phyloP scores from a whole-genome alignment of 148 eudicot genomes.

The Polygonum maritimum region DNA sequence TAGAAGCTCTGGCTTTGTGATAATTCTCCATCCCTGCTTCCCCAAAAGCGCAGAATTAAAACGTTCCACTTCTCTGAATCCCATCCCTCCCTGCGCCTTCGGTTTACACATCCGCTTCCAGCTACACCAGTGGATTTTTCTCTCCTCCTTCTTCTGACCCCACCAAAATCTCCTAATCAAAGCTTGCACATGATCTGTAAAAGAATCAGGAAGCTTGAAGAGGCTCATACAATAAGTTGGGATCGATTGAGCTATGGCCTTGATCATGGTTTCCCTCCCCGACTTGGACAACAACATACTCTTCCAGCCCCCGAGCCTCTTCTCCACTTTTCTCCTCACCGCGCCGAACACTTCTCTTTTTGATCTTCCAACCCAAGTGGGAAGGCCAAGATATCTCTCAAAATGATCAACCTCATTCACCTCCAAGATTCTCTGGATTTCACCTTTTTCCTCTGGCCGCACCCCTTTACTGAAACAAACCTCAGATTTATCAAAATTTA shows the following conservation, averaged over 20 bases:
- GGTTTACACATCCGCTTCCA: background rate
- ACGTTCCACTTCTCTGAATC: background rate
- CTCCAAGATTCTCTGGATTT: too few relatives aligned
- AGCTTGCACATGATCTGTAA: background rate
- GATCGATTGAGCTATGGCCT: background rate
- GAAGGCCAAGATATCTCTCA: background rate
- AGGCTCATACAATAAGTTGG: background rate
- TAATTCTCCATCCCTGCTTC: too few relatives aligned
- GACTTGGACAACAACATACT: background rate
- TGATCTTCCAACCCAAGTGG: background rate
- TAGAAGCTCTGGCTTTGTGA: too few relatives aligned
- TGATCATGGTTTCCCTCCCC: background rate
- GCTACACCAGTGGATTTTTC: background rate
- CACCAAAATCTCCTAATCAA: background rate
- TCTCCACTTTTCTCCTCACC: background rate
- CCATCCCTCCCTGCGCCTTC: background rate
- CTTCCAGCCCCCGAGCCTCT: background rate
- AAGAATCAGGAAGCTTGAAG: background rate
- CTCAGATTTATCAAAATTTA: too few relatives aligned
- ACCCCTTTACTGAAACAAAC: too few relatives aligned
- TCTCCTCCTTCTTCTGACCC: background rate
- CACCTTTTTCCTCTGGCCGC: too few relatives aligned
- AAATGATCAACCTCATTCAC: background rate
- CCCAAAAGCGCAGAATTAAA: background rate
- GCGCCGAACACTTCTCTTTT: background rate